Evolutionary conservation across 2,329 filamentous ascomycete genomes (phyloP).

Genomic region (Lasiodiplodia gonubiensis): DNA sequence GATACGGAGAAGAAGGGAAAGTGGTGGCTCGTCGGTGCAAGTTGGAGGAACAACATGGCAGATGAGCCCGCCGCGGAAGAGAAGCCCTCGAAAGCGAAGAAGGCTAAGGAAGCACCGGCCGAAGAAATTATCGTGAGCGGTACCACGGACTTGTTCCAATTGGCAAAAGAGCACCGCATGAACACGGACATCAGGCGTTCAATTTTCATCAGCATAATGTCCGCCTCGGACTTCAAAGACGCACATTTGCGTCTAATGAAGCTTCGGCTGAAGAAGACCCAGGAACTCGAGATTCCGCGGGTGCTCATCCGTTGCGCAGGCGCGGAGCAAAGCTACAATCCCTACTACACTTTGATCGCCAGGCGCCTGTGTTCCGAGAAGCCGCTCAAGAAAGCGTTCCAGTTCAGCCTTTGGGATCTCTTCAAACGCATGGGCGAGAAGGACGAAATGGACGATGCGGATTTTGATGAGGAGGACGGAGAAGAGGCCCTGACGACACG

Average conservation of each 20-base stretch:
- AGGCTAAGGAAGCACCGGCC: not conserved
- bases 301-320: constrained; percentile 88
- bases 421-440: constrained; percentile 86
- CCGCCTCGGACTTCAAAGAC: constrained; percentile 81
- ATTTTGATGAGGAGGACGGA: constrained; percentile 60
- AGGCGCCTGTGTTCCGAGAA: constrained; percentile 76
- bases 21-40: constrained; percentile 99
- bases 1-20: constrained; percentile 87
- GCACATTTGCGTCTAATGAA: constrained; percentile 80
- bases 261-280: constrained; percentile 81
- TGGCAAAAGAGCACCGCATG: constrained; percentile 83
- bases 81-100: constrained; percentile 38
- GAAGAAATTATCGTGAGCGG: constrained; percentile 37
- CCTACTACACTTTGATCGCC: constrained; percentile 89
- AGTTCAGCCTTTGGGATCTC: constrained; percentile 83
- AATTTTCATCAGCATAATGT: constrained; percentile 93
- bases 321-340: constrained; percentile 84
- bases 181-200: constrained; percentile 84
- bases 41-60: constrained; percentile 65
- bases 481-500: constrained; percentile 58
- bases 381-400: constrained; percentile 81
- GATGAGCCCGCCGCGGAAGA: constrained; percentile 45
- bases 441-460: constrained; percentile 64
- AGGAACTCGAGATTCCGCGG: constrained; percentile 83
- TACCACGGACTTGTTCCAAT: constrained; percentile 68